Evolutionary conservation across 352 stramenopile species (phyloP).

Genomic region (Pythium diclinum): DNA sequence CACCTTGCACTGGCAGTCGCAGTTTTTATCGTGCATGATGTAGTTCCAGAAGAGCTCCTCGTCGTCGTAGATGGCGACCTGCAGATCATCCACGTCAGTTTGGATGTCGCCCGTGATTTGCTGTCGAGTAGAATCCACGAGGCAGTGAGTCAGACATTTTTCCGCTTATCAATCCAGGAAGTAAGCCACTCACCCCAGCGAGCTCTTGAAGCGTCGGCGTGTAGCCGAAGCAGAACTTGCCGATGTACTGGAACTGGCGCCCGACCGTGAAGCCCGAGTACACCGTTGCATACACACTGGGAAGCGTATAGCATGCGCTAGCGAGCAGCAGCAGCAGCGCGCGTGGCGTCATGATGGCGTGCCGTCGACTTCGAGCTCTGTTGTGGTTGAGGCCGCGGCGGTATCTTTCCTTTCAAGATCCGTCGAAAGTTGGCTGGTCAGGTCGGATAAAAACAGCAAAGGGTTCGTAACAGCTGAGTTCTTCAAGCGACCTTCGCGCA

Average conservation of each 20-base stretch:
- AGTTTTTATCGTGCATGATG: constrained; percentile 55
- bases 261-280: constrained; percentile 60
- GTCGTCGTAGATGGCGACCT: constrained; percentile 81
- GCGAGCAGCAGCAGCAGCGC: constrained; percentile 10
- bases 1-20: constrained; percentile 74
- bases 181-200: constrained; percentile 38
- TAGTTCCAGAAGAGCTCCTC: constrained; percentile 77
- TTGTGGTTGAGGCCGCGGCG: neutral
- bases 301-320: neutral
- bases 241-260: constrained; percentile 73
- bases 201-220: constrained; percentile 53
- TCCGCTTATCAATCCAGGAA: neutral
- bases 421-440: constrained; percentile 14
- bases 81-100: constrained; percentile 54
- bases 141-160: neutral
- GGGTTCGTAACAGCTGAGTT: neutral
- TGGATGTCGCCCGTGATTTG: constrained; percentile 59
- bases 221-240: constrained; percentile 83
- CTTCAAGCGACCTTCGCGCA: constrained; percentile 3
- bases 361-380: neutral
- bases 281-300: constrained; percentile 31
- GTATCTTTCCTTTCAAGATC: constrained; percentile 29
- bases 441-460: neutral
- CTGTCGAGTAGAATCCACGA: constrained; percentile 25
- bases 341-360: neutral